Evolutionary conservation across 495 filamentous ascomycete genomes (phyloP), one percentile per base, ranked within the genome.

Genomic region (Penicillium mononematosum): DNA sequence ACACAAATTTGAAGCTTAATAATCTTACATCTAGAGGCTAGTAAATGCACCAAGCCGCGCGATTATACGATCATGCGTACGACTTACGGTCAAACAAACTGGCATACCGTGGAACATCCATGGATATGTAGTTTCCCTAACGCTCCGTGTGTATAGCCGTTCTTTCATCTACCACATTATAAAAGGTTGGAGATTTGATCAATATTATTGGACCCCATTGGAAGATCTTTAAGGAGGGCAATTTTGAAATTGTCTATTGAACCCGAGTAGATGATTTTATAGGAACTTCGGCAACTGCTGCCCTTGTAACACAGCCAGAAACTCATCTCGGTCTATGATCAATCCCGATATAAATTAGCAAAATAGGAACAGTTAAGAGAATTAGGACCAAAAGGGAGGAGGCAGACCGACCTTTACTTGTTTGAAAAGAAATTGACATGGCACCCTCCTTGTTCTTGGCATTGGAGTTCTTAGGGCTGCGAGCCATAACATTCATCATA

Each of bases 261-360:
- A 48, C n/a, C 6, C n/a, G n/a, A 48, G 5, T 32, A 50, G 7
- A 24, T 14, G 4, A 27, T 29, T 8, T 17, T 34, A 56, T 32
- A 41, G 5, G 25, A 56, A 56, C 27, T 48, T 50, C 11, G 54
- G 45, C 24, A 50, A 50, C 1, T 22, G 36, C 36, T 53, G 47
- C 32, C 59, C 59, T 43, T 48, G 46, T 12, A 70, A 39, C 24
- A 61, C 62, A 3, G 59, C 58, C 4, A 65, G 51, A 39, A 74
- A 72, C 9, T 66, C 66, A 25, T 68, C 58, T 50, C 63, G 53
- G 49, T 73, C 69, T 68, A 25, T 32, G n/a, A 87, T 84, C 50
- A 87, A 77, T 50, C 88, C 85, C 4, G 80, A 81, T 52, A 46
- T n/a, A 20, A 1, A 42, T 29, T 42, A 27, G 53, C 50, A 51